A percentile compares a stretch with the other conserved stretches of the same genome.
These are phyloP conservation scores for Ceriops decandra DNA, from an alignment of 345 rosid genomes.

Conservation along the genomic window DNA sequence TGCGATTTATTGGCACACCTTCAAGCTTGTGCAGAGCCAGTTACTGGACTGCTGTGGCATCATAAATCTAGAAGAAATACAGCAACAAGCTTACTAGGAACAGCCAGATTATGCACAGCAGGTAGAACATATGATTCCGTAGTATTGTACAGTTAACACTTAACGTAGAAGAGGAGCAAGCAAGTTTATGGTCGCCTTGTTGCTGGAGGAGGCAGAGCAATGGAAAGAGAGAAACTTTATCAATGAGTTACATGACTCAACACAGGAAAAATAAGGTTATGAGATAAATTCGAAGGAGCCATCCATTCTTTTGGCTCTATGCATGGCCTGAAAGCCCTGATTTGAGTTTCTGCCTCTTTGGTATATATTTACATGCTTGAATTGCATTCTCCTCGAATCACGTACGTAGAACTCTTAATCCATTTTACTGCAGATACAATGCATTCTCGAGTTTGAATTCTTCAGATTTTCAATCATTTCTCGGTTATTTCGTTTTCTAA, in stretches of 20 bases:
- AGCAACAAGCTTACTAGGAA: background rate
- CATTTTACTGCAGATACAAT: no score
- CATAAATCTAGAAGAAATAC: background rate
- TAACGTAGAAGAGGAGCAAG: background rate
- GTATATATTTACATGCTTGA: no score
- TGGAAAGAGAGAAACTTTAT: background rate
- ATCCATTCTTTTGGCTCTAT: no score
- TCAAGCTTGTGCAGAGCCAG: slow-evolving; percentile 40
- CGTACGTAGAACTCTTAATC: no score
- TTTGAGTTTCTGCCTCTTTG: no score
- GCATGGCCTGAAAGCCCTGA: no score
- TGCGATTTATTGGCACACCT: slow-evolving; percentile 54
- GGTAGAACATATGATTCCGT: background rate
- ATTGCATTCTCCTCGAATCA: no score
- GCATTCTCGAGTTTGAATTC: no score
- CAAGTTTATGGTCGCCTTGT: background rate
- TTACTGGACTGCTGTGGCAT: slow-evolving; percentile 36
- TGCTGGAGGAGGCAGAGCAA: background rate
- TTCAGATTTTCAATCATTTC: no score
- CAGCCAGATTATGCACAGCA: background rate
- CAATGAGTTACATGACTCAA: background rate
- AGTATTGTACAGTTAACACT: slow-evolving; percentile 20
- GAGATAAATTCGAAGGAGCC: background rate
- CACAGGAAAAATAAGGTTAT: no score
- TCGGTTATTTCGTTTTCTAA: no score